These are phyloP conservation scores for Ogataea hybrid DNA, from an alignment of 1,139 yeast species.

Conservation along the genomic window DNA sequence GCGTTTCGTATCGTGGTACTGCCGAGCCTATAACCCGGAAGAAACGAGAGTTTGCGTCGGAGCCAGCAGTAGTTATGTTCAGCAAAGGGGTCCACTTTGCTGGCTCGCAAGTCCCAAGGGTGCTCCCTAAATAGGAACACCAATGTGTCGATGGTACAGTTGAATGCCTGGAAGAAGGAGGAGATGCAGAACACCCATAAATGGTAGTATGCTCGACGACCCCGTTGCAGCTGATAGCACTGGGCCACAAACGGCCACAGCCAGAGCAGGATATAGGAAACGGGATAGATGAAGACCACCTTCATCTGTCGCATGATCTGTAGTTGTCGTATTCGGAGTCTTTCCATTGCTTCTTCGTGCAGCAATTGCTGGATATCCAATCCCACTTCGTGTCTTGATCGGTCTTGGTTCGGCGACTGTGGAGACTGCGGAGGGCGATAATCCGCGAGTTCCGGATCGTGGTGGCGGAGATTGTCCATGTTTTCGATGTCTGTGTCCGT, in stretches of 20 bases:
- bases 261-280: constrained; percentile 80
- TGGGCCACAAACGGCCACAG: constrained; percentile 75
- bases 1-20: not conserved
- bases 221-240: constrained; percentile 55
- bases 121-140: constrained; percentile 76
- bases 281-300: constrained; percentile 78
- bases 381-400: constrained; percentile 22
- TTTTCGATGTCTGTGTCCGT: constrained; percentile 27
- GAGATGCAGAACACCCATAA: constrained; percentile 67
- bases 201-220: constrained; percentile 41
- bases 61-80: constrained; percentile 19
- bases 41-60: constrained; percentile 23
- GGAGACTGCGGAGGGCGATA: constrained; percentile 1
- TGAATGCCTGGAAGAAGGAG: constrained; percentile 77
- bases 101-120: constrained; percentile 42
- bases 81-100: constrained; percentile 16
- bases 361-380: constrained; percentile 38
- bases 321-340: constrained; percentile 58
- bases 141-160: constrained; percentile 71
- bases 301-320: constrained; percentile 77
- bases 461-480: constrained; percentile 19
- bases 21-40: constrained; percentile 27
- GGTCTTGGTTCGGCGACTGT: constrained; percentile 7
- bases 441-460: constrained; percentile 3
- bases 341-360: constrained; percentile 58